phyloP scores from a whole-genome alignment of 2,329 filamentous ascomycete genomes.

The Pseudohalonectria lignicola region DNA sequence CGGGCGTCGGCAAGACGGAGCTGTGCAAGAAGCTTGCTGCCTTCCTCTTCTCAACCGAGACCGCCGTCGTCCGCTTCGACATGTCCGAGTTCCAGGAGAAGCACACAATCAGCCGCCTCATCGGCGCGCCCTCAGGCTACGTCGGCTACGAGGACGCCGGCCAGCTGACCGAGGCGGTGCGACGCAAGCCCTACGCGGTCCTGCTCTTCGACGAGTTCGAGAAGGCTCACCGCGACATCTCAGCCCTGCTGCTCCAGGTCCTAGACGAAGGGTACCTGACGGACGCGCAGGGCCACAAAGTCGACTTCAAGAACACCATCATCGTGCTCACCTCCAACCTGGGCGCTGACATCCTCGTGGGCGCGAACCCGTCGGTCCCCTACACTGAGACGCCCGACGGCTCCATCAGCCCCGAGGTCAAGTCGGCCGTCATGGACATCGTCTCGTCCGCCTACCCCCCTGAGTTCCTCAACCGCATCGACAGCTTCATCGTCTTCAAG shows the following conservation, averaged over 20 bases:
- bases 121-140: slow-evolving; percentile 88
- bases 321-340: slow-evolving; percentile 95
- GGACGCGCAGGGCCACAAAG: slow-evolving; percentile 89
- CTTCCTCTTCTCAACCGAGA: slow-evolving; percentile 88
- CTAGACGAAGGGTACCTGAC: slow-evolving; percentile 94
- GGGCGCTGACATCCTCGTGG: slow-evolving; percentile 82
- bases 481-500: slow-evolving; percentile 95
- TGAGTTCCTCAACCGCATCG: slow-evolving; percentile 92
- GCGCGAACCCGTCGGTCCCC: slow-evolving; percentile 47
- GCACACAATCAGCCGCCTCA: slow-evolving; percentile 86
- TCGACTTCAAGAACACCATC: slow-evolving; percentile 93
- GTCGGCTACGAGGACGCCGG: slow-evolving; percentile 96
- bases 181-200: slow-evolving; percentile 90
- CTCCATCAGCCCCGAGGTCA: slow-evolving; percentile 62
- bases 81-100: slow-evolving; percentile 98
- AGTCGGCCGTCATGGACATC: slow-evolving; percentile 77
- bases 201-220: slow-evolving; percentile 96
- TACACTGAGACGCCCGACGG: slow-evolving; percentile 53
- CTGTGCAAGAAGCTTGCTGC: slow-evolving; percentile 90
- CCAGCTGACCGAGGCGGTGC: slow-evolving; percentile 88
- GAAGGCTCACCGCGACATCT: slow-evolving; percentile 93
- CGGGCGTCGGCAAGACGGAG: slow-evolving; percentile 94
- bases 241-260: slow-evolving; percentile 81
- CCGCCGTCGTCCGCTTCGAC: slow-evolving; percentile 86
- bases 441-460: slow-evolving; percentile 68